Evolutionary conservation across 1,284 basidiomycete species (phyloP), one percentile per base, ranked within the genome.

Genomic region (Rhodotorula sp.): DNA sequence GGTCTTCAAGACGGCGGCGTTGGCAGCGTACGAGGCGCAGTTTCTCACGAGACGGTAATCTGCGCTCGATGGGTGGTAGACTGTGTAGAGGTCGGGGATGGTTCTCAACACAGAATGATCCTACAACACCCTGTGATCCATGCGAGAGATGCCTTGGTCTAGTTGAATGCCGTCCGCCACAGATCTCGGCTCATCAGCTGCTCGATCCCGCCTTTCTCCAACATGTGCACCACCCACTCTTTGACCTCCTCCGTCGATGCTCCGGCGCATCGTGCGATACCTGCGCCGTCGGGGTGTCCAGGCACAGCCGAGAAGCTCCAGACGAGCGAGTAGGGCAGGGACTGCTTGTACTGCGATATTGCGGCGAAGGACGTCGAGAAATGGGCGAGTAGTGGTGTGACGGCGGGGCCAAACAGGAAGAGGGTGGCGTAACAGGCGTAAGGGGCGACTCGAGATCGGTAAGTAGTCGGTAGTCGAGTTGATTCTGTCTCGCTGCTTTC

Each of bases 401-500:
- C 82, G 62, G 83, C 80, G 0, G 88, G 86, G 2, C 92, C 92
- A 71, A 84, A 86, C 55, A 95, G 83, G 70, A 94, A 82, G 8
- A 93, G 81, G 62, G 86, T 92, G 24, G 90, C 92, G 78, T 93
- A 94, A 80, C 91, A 93, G 2, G 86, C 85, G 78, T 92, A 95
- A 1, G 90, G 90, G 10, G 82, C 82, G 67, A 93, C 83, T 54
- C 85, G 84, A 34, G 88, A 84, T 19, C 80, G 82, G n/a, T 92
- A 83, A 9, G 83, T 81, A 54, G 63, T 69, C 83, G 20, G 62
- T 10, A 9, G 54, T 11, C 20, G 52, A 10, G 30, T 27, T 6
- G 47, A 13, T 4, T 27, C 39, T 24, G 30, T 5, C 17, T 57
- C 39, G 39, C 3, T 44, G 39, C 39, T 17, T 44, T n/a, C 34